Evolutionary conservation across 73 alveolate genomes (phyloP).

Genomic region (Tetrahymena borealis): DNA sequence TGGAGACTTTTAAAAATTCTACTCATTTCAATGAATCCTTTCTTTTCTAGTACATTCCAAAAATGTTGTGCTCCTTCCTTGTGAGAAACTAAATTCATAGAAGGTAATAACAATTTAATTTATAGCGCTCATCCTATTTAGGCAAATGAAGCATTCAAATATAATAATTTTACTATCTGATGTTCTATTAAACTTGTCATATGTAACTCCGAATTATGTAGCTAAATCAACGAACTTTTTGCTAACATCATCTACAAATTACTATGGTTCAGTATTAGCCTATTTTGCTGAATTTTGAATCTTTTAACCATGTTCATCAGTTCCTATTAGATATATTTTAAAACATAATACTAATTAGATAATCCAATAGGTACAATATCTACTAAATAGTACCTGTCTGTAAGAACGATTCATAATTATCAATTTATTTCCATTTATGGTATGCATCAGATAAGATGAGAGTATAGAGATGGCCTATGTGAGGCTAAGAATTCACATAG

Average conservation of each 20-base stretch:
- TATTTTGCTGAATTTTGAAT: constrained; percentile 51
- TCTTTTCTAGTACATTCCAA: constrained; percentile 50
- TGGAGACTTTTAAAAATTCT: neutral
- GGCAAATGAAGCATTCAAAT: neutral
- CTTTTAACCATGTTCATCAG: constrained; percentile 76
- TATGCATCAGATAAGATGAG: constrained; percentile 58
- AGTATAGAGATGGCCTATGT: constrained; percentile 73
- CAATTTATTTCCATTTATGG: constrained; percentile 24
- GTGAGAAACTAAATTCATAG: constrained; percentile 24
- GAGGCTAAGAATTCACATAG: constrained; percentile 70
- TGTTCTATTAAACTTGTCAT: constrained; percentile 58
- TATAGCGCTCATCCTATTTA: neutral
- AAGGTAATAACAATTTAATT: too few species aligned
- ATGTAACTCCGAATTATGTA: constrained; percentile 2
- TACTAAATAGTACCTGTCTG: constrained; percentile 1
- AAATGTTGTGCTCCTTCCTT: constrained; percentile 34
- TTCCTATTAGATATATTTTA: constrained; percentile 21
- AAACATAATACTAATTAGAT: neutral
- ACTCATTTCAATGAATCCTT: constrained; percentile 31
- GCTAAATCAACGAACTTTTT: constrained; percentile 41
- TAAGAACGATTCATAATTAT: constrained; percentile 38
- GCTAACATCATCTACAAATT: constrained; percentile 47
- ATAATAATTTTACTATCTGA: constrained; percentile 34
- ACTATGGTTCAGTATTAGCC: constrained; percentile 22
- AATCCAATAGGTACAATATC: too few species aligned